Base-by-base conservation (phyloP, 768 basidiomycete species). In the Cystofilobasidium capitatum region DNA sequence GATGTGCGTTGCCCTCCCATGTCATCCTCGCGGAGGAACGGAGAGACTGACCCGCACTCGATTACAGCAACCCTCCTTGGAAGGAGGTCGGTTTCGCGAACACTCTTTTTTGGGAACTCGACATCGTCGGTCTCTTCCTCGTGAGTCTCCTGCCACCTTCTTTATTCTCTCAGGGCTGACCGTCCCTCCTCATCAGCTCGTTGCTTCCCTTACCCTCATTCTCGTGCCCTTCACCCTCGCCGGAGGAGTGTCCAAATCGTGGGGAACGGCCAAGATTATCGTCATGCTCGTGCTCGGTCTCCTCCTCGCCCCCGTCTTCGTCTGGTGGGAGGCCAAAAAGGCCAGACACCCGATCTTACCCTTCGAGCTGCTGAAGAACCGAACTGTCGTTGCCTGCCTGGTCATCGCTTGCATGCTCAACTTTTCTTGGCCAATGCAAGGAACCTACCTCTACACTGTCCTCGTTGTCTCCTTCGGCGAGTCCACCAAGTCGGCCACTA, bases 171-270 rank as follows among this genome's bases (percentile, higher is more conserved):
- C 26, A 24, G 6, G 20, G 20, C 26, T 49, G 47, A 8, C 22
- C 9, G 4, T 29, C 60, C 31, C n/a, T 20, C 35, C 26, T 26
- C 9, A 14, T 12, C 55, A 33, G 29, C 8, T 75, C 40, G 65
- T 70, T 51, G 74, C 71, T 6, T 62, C 70, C n/a, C 69, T 76
- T 26, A 63, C 72, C 0, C 60, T 78, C n/a, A 73, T 78, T 71
- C 73, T 78, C 16, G 65, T 77, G 0, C 77, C 77, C 0, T 74
- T 78, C 68, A 75, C 77, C 0, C 70, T 78, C 35, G 77, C 75
- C 10, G 73, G 73, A 13, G 72, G 74, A 9, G 71, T 66, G 24
- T 49, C 55, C 13, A 51, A 66, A n/a, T 36, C 31, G 1, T 78
- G 77, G 77, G 44, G 42, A 1, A 40, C 64, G 13, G 67, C 72